Conservation (phyloP, 2,329 filamentous ascomycete species). For the Lachnellula subtilissima region DNA sequence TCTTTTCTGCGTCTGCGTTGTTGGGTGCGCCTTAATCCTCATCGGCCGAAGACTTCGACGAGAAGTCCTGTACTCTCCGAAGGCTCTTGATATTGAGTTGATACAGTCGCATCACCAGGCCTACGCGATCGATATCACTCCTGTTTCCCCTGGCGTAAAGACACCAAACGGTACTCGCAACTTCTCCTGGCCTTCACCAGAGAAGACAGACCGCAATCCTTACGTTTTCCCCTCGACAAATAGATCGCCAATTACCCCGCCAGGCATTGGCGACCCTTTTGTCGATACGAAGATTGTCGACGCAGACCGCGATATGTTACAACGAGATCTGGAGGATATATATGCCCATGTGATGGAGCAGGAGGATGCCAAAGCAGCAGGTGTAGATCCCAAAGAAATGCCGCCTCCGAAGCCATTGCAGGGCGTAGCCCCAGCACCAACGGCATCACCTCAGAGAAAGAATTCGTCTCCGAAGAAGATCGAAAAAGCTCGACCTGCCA, state of each 20-base stretch:
- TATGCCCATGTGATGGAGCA: constrained; percentile 92
- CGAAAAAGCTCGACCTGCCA: constrained; percentile 42
- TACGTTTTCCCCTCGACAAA: constrained; percentile 44
- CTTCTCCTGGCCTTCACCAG: constrained; percentile 49
- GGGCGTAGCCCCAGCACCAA: constrained; percentile 25
- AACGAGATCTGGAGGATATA: constrained; percentile 81
- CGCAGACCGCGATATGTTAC: constrained; percentile 67
- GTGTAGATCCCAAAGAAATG: constrained; percentile 44
- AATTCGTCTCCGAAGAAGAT: constrained; percentile 41
- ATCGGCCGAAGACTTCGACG: constrained; percentile 51
- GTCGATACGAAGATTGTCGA: constrained; percentile 76
- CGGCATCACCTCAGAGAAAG: constrained; percentile 26
- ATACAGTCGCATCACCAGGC: constrained; percentile 41
- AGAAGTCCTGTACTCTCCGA: constrained; percentile 19
- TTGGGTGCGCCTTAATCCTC: constrained; percentile 61
- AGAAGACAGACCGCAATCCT: constrained; percentile 33
- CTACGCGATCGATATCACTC: constrained; percentile 14
- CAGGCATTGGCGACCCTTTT: constrained; percentile 48
- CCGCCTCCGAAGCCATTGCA: constrained; percentile 27
- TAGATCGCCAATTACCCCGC: constrained; percentile 19
- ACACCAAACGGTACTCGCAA: constrained; percentile 28
- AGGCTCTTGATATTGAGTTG: constrained; percentile 30
- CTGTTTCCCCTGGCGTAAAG: constrained; percentile 32
- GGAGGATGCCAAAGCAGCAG: constrained; percentile 62
- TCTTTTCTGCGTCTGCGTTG: constrained; percentile 68